These are phyloP conservation scores for Cyclocybe cylindracea DNA, from an alignment of 768 basidiomycete species.

Conservation along the genomic window DNA sequence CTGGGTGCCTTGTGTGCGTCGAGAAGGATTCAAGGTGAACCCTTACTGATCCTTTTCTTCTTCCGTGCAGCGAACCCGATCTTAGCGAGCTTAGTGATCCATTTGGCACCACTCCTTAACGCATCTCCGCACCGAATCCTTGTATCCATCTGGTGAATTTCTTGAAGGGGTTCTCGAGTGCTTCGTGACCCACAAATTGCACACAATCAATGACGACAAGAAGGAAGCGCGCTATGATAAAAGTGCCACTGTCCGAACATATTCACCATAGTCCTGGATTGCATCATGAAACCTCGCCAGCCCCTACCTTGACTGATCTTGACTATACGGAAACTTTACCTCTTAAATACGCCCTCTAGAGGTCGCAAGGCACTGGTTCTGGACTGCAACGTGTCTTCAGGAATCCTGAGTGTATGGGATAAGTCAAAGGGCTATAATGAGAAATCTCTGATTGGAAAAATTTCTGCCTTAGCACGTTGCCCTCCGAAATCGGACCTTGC, in stretches of 20 bases:
- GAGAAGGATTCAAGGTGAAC: not conserved
- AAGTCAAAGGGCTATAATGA: not conserved
- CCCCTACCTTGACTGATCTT: not conserved
- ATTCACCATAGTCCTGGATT: not conserved
- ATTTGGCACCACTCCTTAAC: conserved; percentile 11
- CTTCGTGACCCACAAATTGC: not conserved
- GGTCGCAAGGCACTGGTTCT: conserved; percentile 7
- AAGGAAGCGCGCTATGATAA: too few relatives aligned
- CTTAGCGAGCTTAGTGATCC: conserved; percentile 2
- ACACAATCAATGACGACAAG: too few relatives aligned
- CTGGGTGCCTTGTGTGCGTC: too few relatives aligned
- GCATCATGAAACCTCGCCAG: not conserved
- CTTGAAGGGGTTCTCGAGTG: not conserved
- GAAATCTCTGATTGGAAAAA: too few relatives aligned
- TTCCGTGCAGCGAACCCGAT: conserved; percentile 12
- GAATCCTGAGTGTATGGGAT: not conserved
- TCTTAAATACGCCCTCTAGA: not conserved
- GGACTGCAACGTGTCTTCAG: conserved; percentile 16
- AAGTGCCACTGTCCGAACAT: too few relatives aligned
- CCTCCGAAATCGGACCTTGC: too few relatives aligned
- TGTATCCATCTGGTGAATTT: too few relatives aligned
- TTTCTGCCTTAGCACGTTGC: too few relatives aligned
- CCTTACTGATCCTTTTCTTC: conserved; percentile 3
- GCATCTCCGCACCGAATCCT: conserved; percentile 16
- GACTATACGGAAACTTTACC: too few relatives aligned